Evolutionary conservation across 768 basidiomycete genomes (phyloP), one percentile per base, ranked within the genome.

Genomic region (Boletus reticulatus): DNA sequence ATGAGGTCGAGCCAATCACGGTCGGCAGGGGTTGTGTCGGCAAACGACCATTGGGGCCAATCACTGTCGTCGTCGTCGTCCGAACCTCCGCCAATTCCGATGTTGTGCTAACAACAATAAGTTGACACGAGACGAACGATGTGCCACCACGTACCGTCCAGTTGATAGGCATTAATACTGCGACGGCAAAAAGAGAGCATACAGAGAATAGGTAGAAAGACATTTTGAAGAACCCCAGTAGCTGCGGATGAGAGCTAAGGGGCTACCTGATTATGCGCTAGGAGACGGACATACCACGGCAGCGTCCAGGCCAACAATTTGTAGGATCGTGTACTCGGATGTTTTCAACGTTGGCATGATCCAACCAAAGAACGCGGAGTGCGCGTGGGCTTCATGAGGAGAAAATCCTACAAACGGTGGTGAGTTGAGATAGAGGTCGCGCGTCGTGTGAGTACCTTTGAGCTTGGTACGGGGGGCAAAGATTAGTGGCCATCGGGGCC

Each of bases 301-400:
- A 41, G 96, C 96, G 71, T 99, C 96, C 41, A 99, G 75, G 0
- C 96, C 96, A 13, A 99, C 96, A 48, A 97, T 96, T 71, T 98
- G 94, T 3, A 99, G 78, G 4, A 99, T 85, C 0, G 93, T 89
- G 57, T 92, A 94, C 68, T 99, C 96, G 43, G 92, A 94, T 0
- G 88, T 94, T 55, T 81, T 77, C 42, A 98, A 80, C 0, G 96
- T 98, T 1, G 96, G 96, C 62, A 96, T 73, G 50, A 99, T 90
- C 96, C 97, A 99, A 24, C 94, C 94, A 73, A 97, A 94, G 75
- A 97, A 91, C 0, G 88, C 85, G 56, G 83, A 80, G 62, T 92
- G 88, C 4, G 85, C 85, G 66, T 95, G 94, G 0, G 90, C 94
- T 70, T 95, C 93, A 61, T 94, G 92, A 19, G 94, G 93, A 5